These are phyloP conservation scores for Cyberlindnera euphorbiae DNA, from an alignment of 805 yeast species.

Conservation along the genomic window DNA sequence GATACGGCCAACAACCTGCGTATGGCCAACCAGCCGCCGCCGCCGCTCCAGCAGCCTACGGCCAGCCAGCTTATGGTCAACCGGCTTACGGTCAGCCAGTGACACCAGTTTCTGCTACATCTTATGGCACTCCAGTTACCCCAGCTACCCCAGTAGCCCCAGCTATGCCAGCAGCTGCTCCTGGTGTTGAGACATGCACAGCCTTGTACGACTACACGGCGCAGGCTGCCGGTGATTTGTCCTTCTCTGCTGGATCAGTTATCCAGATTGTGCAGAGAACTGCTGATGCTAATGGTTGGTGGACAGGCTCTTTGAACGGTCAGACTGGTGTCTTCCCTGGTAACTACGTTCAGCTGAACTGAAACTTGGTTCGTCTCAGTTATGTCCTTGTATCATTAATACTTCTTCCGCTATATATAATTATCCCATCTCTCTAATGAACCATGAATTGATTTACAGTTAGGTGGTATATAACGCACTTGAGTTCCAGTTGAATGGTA, in stretches of 20 bases:
- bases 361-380: not conserved
- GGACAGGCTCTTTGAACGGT: constrained; percentile 90
- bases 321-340: constrained; percentile 93
- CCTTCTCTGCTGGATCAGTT: constrained; percentile 82
- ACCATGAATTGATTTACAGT: no score
- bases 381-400: not conserved
- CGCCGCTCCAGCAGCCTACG: constrained; percentile 24
- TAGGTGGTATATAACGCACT: no score
- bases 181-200: constrained; percentile 58
- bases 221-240: constrained; percentile 87
- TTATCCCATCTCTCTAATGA: no score
- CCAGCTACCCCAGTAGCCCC: constrained; percentile 25
- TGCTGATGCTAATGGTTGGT: constrained; percentile 89
- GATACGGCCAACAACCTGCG: not conserved
- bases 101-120: constrained; percentile 17
- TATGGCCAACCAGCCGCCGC: constrained; percentile 15
- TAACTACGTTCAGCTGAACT: constrained; percentile 79
- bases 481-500: no score
- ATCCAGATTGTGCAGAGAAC: constrained; percentile 82
- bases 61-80: constrained; percentile 25
- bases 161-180: constrained; percentile 30
- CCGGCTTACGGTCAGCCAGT: constrained; percentile 25
- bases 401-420: not conserved
- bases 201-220: constrained; percentile 91
- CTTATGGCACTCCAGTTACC: constrained; percentile 19